Base-by-base conservation (phyloP, 2,329 filamentous ascomycete species). In the Nemania diffusa region DNA sequence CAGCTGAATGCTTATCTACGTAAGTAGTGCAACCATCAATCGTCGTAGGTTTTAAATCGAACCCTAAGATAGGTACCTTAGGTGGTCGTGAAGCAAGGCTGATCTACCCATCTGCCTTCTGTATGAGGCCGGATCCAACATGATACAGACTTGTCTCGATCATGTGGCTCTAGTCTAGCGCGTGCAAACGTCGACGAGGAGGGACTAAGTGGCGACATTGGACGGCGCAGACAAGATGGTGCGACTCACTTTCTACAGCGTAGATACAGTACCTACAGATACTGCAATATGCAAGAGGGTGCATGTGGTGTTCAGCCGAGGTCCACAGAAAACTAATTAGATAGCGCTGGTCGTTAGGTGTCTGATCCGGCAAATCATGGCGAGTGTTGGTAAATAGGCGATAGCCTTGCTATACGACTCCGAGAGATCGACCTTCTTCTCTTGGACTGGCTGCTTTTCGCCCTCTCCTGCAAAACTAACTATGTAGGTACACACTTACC, bases 391-490 rank as follows among this genome's bases (percentile, higher is more conserved):
- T 26, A 53, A 34, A 42, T 57, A 52, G 53, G 52, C 42, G 32
- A 34, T 57, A 61, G 60, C 62, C 61, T 68, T 58, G 22, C 53
- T 64, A 40, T 40, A 57, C 48, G 52, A 44, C 24, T 40, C 42
- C 51, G 55, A 55, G 37, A 67, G 44, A 69, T 64, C 64, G 44
- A 69, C 67, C 64, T 69, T 69, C 67, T 64, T 59, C 32, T 69
- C 63, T 61, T 32, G 67, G 67, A 63, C 34, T 69, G 60, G 64
- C 29, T 22, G 56, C 20, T 56, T 52, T 44, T 62, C 22, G 34
- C 40, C 42, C 24, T 46, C 48, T 55, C 17, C 46, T 57, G 26
- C 50, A 17, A 11, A 7, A 58, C 42, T 24, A 48, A 17, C 27
- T 34, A n/a, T n/a, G n/a, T n/a, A n/a, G 3, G 27, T 15, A 13